Percentiles rank a stretch among this genome's conserved stretches.
Evolutionary conservation across 331 rosid species (phyloP).

Genomic region (Quercus tomentella): DNA sequence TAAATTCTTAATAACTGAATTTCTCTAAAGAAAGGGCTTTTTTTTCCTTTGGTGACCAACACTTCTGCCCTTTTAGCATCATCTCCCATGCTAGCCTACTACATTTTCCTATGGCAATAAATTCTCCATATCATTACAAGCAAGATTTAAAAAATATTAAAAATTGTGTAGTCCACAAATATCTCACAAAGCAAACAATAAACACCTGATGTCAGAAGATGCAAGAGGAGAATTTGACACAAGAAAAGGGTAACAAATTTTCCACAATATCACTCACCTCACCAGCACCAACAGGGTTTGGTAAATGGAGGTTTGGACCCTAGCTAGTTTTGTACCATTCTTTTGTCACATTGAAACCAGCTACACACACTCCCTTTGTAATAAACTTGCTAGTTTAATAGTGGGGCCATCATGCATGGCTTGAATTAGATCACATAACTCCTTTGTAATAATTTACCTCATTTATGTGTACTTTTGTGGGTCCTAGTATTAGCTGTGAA

Average conservation of each 20-base stretch:
- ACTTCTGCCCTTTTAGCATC: too few species aligned
- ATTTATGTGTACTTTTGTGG: constrained; percentile 8
- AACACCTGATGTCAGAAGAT: neutral
- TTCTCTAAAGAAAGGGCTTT: too few species aligned
- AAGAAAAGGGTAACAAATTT: neutral
- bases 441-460: neutral
- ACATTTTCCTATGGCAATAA: too few species aligned
- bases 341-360: neutral
- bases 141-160: too few species aligned
- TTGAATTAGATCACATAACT: neutral
- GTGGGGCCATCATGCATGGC: neutral
- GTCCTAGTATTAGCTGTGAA: constrained; percentile 42
- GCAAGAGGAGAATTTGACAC: neutral
- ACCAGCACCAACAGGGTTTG: neutral
- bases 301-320: neutral
- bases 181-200: too few species aligned
- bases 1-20: too few species aligned
- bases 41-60: too few species aligned
- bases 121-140: too few species aligned
- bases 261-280: neutral
- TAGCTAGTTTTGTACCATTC: neutral
- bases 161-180: too few species aligned
- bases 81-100: too few species aligned
- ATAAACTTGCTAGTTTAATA: too few species aligned
- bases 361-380: neutral